Percentiles rank a stretch among this genome's conserved stretches.
phyloP scores from a whole-genome alignment of 495 filamentous ascomycete genomes.

The Xylaria sp. region DNA sequence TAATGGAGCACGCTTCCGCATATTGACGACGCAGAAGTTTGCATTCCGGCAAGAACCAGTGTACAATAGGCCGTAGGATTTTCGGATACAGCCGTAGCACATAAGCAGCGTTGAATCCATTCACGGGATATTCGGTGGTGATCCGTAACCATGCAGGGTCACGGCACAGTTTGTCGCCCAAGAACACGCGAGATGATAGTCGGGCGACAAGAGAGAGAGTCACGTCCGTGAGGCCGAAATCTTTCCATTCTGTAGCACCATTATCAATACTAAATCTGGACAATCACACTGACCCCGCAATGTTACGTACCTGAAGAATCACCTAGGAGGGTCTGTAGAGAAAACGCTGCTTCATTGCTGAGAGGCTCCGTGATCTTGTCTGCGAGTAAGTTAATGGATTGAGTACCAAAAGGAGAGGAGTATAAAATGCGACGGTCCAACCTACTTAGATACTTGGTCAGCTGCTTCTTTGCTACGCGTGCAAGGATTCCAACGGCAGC shows the following conservation, averaged over 20 bases:
- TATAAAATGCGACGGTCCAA: slow-evolving; percentile 25
- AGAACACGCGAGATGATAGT: slow-evolving; percentile 53
- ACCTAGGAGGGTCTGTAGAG: slow-evolving; percentile 44
- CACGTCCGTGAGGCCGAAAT: slow-evolving; percentile 24
- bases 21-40: slow-evolving; percentile 29
- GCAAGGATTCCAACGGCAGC: slow-evolving; percentile 37
- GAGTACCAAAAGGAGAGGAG: not conserved
- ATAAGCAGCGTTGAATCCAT: slow-evolving; percentile 39
- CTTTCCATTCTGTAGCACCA: slow-evolving; percentile 37
- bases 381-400: slow-evolving; percentile 23
- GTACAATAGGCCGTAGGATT: slow-evolving; percentile 41
- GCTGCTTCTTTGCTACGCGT: slow-evolving; percentile 51
- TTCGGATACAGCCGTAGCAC: slow-evolving; percentile 45
- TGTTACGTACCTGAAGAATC: slow-evolving; percentile 22
- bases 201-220: slow-evolving; percentile 48
- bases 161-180: slow-evolving; percentile 54
- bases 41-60: slow-evolving; percentile 47
- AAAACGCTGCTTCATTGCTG: slow-evolving; percentile 49
- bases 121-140: slow-evolving; percentile 47
- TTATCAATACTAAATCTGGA: not conserved
- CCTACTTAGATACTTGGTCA: slow-evolving; percentile 56
- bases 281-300: not conserved
- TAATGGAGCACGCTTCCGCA: slow-evolving; percentile 34
- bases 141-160: slow-evolving; percentile 54
- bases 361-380: slow-evolving; percentile 42